phyloP scores from a whole-genome alignment of 768 basidiomycete species.

The Pleurotus djamor region DNA sequence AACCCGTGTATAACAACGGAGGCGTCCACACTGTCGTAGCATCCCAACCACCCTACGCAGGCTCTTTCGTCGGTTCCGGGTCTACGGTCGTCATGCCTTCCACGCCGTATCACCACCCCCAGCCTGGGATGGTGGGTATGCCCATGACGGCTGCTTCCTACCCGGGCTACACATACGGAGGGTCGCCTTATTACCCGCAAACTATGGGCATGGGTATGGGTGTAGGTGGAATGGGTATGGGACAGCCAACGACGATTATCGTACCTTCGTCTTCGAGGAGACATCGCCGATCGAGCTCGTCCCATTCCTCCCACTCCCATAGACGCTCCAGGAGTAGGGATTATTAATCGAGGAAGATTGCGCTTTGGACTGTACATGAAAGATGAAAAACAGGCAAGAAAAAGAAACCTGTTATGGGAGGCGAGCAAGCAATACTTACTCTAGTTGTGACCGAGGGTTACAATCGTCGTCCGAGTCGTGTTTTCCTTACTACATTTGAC shows the following conservation, averaged over 20 bases:
- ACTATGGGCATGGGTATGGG: no score
- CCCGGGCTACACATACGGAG: not conserved
- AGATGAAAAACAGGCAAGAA: no score
- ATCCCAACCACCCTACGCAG: not conserved
- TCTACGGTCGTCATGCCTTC: conserved; percentile 2
- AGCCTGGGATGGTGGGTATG: not conserved
- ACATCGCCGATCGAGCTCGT: not conserved
- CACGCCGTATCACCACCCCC: not conserved
- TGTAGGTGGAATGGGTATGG: not conserved
- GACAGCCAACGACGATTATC: not conserved
- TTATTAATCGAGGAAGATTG: not conserved
- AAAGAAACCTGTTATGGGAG: no score
- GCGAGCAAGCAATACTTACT: no score
- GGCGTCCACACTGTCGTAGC: not conserved
- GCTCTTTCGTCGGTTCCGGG: not conserved
- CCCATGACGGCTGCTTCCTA: no score
- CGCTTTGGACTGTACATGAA: no score
- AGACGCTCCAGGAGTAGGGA: conserved; percentile 1
- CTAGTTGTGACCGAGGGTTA: no score
- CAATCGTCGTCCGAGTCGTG: no score
- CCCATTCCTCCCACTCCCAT: not conserved
- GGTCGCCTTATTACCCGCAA: conserved; percentile 1
- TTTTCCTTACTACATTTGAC: no score
- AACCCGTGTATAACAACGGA: not conserved
- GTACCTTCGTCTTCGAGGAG: not conserved